phyloP scores from a whole-genome alignment of 345 rosid genomes.

The Citrus sp. region DNA sequence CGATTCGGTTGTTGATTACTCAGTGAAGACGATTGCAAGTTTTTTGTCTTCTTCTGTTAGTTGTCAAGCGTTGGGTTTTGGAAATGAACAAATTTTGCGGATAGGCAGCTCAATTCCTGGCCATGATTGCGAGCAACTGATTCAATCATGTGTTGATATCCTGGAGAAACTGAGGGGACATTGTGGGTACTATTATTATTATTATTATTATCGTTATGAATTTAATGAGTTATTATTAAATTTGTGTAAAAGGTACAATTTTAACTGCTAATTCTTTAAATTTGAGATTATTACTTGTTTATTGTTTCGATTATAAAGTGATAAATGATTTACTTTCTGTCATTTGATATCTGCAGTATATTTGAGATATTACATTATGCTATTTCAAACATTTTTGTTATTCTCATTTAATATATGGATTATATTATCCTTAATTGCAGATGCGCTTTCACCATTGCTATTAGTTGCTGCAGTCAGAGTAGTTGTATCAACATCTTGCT shows the following conservation, averaged over 20 bases:
- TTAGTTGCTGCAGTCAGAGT: slow-evolving; percentile 46
- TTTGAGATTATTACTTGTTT: background rate
- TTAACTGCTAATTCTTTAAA: background rate
- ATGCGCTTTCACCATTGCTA: slow-evolving; percentile 31
- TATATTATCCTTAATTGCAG: slow-evolving; percentile 27
- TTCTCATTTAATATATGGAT: background rate
- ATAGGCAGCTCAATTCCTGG: slow-evolving; percentile 50
- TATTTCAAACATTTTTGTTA: background rate
- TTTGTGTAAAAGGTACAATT: background rate
- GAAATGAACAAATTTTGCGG: slow-evolving; percentile 40
- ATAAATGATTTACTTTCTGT: background rate
- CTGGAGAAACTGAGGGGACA: slow-evolving; percentile 37
- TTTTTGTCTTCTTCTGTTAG: slow-evolving; percentile 49
- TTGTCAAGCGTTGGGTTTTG: slow-evolving; percentile 36
- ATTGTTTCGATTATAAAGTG: background rate
- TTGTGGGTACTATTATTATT: slow-evolving; percentile 29
- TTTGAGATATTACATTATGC: background rate
- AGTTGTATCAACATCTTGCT: slow-evolving; percentile 45
- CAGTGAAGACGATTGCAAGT: slow-evolving; percentile 51
- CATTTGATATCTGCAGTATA: background rate
- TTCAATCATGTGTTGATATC: slow-evolving; percentile 37
- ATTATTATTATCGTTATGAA: background rate
- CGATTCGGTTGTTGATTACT: slow-evolving; percentile 46
- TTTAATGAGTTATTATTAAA: background rate
- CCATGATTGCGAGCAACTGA: slow-evolving; percentile 38